These are phyloP conservation scores for Camillea tinctor DNA, from an alignment of 2,329 filamentous ascomycete species.

Conservation along the genomic window DNA sequence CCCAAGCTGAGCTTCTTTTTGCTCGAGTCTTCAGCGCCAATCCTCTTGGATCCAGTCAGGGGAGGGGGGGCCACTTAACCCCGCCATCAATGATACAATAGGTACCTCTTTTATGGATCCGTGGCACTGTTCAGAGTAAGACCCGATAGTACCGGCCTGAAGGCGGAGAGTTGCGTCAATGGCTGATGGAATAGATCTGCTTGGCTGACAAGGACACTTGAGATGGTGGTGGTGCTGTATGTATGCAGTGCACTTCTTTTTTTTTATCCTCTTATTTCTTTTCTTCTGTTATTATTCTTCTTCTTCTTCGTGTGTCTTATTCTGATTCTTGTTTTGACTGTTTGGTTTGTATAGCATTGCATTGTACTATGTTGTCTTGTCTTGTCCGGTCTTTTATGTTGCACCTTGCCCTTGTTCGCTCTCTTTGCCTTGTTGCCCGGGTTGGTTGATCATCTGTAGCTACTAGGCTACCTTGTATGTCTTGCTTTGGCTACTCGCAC, in stretches of 20 bases:
- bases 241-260: neutral
- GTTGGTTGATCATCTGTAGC: no score
- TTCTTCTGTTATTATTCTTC: no score
- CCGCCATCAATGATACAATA: conserved; percentile 17
- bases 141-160: conserved; percentile 2
- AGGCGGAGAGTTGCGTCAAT: conserved; percentile 13
- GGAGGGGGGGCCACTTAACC: conserved; percentile 18
- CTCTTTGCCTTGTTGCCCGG: neutral
- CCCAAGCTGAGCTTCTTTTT: neutral
- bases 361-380: neutral
- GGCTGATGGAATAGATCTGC: conserved; percentile 1
- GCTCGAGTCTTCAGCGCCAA: neutral
- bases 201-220: neutral
- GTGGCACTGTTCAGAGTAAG: neutral
- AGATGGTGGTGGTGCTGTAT: neutral
- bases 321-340: no score
- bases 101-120: neutral
- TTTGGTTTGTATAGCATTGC: no score
- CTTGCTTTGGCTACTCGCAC: neutral
- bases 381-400: neutral
- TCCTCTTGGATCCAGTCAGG: conserved; percentile 5
- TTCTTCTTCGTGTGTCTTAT: no score
- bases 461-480: neutral
- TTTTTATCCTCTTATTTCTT: no score
- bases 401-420: conserved; percentile 2